A percentile compares a stretch with the other conserved stretches of the same genome.
Conservation (phyloP, 768 basidiomycete species). For the Tubosaeta sp. region DNA sequence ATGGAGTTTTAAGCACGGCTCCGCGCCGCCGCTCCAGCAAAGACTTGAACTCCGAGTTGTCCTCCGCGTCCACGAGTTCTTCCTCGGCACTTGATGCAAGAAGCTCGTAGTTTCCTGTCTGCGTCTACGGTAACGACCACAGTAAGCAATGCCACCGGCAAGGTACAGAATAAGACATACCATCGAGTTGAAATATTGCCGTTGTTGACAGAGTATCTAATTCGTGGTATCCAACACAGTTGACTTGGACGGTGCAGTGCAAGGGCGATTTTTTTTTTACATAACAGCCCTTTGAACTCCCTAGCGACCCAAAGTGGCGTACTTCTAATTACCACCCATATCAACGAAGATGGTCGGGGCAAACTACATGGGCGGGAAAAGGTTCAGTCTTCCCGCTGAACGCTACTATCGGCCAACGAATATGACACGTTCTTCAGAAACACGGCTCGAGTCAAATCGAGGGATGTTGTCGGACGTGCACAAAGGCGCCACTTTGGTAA, state of each 20-base stretch:
- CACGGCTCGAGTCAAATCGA: conserved; percentile 52
- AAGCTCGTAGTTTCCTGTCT: conserved; percentile 12
- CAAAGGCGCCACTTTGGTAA: conserved; percentile 61
- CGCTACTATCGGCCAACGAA: neutral
- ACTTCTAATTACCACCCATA: neutral
- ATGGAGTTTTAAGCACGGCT: conserved; percentile 18
- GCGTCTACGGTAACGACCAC: conserved; percentile 2
- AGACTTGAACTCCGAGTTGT: conserved; percentile 9
- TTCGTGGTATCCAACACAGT: neutral
- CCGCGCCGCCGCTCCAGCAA: conserved; percentile 19
- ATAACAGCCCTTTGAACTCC: no score
- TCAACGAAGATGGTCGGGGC: conserved; percentile 51
- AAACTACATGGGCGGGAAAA: conserved; percentile 75
- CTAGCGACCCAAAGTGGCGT: no score
- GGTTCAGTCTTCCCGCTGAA: conserved; percentile 33
- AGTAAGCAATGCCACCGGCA: neutral
- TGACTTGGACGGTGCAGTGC: no score
- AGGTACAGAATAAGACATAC: conserved; percentile 3
- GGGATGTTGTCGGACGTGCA: conserved; percentile 48
- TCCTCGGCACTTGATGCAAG: conserved; percentile 8
- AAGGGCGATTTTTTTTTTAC: no score
- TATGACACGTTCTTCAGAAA: conserved; percentile 39
- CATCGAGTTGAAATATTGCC: conserved; percentile 4
- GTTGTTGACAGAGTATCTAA: neutral
- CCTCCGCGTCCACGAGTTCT: conserved; percentile 11